Evolutionary conservation across 805 yeast genomes (phyloP), one percentile per base, ranked within the genome.

Genomic region (Hagleromyces aurorensis): DNA sequence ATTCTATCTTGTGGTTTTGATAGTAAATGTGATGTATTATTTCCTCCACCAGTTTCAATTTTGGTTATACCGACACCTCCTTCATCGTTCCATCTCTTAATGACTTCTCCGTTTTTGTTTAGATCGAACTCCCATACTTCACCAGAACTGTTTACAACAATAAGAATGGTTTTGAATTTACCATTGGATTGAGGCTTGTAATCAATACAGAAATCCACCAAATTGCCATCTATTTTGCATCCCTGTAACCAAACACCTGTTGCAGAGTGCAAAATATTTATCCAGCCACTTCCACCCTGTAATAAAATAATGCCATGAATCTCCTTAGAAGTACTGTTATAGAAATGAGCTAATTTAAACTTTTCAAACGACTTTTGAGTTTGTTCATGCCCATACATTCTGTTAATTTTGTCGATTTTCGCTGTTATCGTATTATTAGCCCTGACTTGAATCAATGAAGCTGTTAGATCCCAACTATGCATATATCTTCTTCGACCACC

Each of bases 401-500:
- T 73, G 31, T 82, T 73, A 22, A 91, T 75, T 59, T 87, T 91
- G 42, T 86, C 94, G 24, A 86, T 74, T 12, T 64, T 66, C 2
- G 58, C 51, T 13, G 41, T 32, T n/a, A 39, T 27, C 5, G 42
- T 34, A 20, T 36, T 34, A 9, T 39, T 28, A 12, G 28, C 21
- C 21, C 26, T 27, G 13, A 36, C 25, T 18, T 36, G 33, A 13
- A 39, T 27, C 18, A 40, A 29, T 8, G 89, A 86, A 2, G 70
- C 61, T 10, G 74, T 72, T 29, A 91, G 64, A 55, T 86, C 87
- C 95, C 97, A 87, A 27, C 85, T 77, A 59, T 81, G 84, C 84
- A 91, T 78, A 52, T 78, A 87, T 34, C 83, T 70, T 62, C 98
- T 74, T 61, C 96, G 75, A 36, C 97, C 98, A 38, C 81, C 94